A percentile compares a stretch with the other conserved stretches of the same genome.
phyloP scores from a whole-genome alignment of 164 flowering plant species.

The Aristolochia fimbriata region DNA sequence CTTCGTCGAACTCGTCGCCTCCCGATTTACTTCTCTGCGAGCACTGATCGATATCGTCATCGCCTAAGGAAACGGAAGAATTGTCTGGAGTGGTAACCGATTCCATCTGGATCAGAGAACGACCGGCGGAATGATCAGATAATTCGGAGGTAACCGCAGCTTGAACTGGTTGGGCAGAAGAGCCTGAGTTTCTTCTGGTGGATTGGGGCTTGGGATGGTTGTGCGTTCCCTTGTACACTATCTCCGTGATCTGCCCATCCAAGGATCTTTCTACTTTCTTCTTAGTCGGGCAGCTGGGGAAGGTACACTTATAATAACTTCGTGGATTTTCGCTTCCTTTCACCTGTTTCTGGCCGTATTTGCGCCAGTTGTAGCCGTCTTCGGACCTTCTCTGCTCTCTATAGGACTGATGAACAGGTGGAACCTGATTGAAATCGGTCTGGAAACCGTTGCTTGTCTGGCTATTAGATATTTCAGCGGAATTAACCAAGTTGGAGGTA shows the following conservation, averaged over 20 bases:
- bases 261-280: slow-evolving; percentile 69
- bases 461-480: slow-evolving; percentile 27
- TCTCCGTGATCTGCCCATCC: slow-evolving; percentile 80
- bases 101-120: slow-evolving; percentile 20
- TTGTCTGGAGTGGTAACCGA: slow-evolving; percentile 48
- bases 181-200: slow-evolving; percentile 29
- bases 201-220: slow-evolving; percentile 80
- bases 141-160: slow-evolving; percentile 12
- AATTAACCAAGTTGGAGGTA: slow-evolving; percentile 15
- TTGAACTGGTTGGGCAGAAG: slow-evolving; percentile 27
- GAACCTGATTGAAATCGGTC: slow-evolving; percentile 7
- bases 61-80: slow-evolving; percentile 59
- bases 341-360: slow-evolving; percentile 82
- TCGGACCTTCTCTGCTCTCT: slow-evolving; percentile 55
- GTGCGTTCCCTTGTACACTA: slow-evolving; percentile 77
- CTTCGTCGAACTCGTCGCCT: slow-evolving; percentile 55
- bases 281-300: slow-evolving; percentile 64
- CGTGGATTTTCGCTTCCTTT: slow-evolving; percentile 80
- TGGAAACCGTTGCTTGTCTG: slow-evolving; percentile 12
- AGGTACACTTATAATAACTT: slow-evolving; percentile 80
- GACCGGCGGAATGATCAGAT: slow-evolving; percentile 19
- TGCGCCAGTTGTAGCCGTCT: slow-evolving; percentile 87
- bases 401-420: slow-evolving; percentile 13
- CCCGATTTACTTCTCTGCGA: slow-evolving; percentile 46
- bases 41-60: slow-evolving; percentile 50